Base-by-base conservation (phyloP, 495 filamentous ascomycete genomes). In the Penicillium psychrofluorescens region DNA sequence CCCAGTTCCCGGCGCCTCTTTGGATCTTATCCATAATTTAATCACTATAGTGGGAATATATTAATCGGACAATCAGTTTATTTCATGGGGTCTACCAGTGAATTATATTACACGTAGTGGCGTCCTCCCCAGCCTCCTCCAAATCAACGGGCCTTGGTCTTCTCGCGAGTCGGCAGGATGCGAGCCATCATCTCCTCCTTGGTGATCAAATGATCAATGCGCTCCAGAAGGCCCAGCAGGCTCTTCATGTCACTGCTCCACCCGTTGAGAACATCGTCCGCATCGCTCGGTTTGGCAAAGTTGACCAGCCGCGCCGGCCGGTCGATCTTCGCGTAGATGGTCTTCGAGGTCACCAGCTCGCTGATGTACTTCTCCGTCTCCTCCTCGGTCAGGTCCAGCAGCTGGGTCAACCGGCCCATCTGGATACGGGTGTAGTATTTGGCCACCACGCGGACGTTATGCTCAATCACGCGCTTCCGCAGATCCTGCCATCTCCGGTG, bases 171-270 rank as follows among this genome's bases (percentile, higher is more conserved):
- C 6, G 85, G 88, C 62, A 88, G 81, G 49, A 97, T 97, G 40
- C 90, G 76, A 31, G 92, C 92, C 92, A 98, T 98, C 92, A 98
- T 98, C 76, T 97, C 94, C 74, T 97, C 94, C 80, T 97, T 98
- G 41, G 92, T 97, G 56, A 98, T 98, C 62, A 98, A 71, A 70
- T 98, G 92, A 65, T 97, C 92, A 49, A 98, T 91, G 36, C 92
- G 76, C 74, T 98, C 92, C 62, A 98, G 59, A 48, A 94, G 66
- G 9, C 90, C 94, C 44, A 98, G 73, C 48, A 98, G 71, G 59
- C 84, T 92, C 85, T 95, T 96, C 94, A 98, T 95, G 59, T 95
- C 91, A 54, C 83, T 86, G 65, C 90, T 95, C 92, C 92, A 98
- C 64, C 96, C 94, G 65, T 97, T 97, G 63, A 98, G 69, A 41